Conservation (phyloP, 768 basidiomycete genomes). For the Jaapia argillacea region DNA sequence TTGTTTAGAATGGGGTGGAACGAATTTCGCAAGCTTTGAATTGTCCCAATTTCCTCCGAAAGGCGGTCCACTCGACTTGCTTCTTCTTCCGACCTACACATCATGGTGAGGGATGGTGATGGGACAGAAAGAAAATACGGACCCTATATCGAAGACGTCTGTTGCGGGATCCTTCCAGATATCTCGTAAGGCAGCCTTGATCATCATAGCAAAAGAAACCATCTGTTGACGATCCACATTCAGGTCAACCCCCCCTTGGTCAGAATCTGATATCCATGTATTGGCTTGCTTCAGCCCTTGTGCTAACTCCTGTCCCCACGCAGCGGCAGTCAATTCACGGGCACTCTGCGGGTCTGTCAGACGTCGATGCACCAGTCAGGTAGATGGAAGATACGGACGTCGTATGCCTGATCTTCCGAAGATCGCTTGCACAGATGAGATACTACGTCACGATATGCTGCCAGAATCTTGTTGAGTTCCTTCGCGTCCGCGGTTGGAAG, state of each 20-base stretch:
- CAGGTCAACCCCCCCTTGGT: slow-evolving; percentile 25
- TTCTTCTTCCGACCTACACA: slow-evolving; percentile 59
- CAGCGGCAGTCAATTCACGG: slow-evolving; percentile 67
- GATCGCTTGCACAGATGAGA: slow-evolving; percentile 61
- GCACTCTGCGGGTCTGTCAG: slow-evolving; percentile 77
- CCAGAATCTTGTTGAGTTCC: slow-evolving; percentile 47
- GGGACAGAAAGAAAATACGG: slow-evolving; percentile 12
- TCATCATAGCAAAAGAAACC: slow-evolving; percentile 37
- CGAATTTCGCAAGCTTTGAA: slow-evolving; percentile 66
- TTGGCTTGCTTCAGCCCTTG: slow-evolving; percentile 49
- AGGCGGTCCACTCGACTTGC: slow-evolving; percentile 54
- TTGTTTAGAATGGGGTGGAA: slow-evolving; percentile 80
- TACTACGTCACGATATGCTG: slow-evolving; percentile 54
- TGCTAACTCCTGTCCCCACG: slow-evolving; percentile 81
- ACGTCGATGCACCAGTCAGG: slow-evolving; percentile 4
- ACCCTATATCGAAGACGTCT: slow-evolving; percentile 84
- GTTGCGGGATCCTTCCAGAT: slow-evolving; percentile 62
- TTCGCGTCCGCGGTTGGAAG: slow-evolving; percentile 37
- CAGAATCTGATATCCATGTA: slow-evolving; percentile 33
- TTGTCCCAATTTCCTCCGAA: slow-evolving; percentile 66
- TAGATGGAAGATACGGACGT: slow-evolving; percentile 42
- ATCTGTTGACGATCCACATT: slow-evolving; percentile 22
- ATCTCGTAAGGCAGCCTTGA: slow-evolving; percentile 56
- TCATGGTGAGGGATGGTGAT: neutral
- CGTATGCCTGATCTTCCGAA: slow-evolving; percentile 71